These are phyloP conservation scores for Pelargonium fulgidum DNA, from an alignment of 441 rosid genomes.

Conservation along the genomic window DNA sequence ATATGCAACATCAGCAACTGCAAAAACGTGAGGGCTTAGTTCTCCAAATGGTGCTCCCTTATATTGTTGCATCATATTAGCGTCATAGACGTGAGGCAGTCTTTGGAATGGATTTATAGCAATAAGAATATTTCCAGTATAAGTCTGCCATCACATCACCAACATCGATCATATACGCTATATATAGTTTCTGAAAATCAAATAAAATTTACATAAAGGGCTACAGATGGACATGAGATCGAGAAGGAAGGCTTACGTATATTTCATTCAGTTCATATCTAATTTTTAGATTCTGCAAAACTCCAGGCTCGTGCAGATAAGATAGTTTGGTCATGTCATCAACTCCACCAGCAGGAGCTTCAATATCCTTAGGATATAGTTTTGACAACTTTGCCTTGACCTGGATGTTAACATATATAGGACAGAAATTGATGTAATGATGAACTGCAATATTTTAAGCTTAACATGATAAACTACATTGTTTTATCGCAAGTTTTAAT, in stretches of 20 bases:
- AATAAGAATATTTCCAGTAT: slow-evolving; percentile 83
- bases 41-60: slow-evolving; percentile 92
- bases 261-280: slow-evolving; percentile 96
- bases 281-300: slow-evolving; percentile 65
- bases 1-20: slow-evolving; percentile 89
- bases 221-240: not conserved
- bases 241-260: slow-evolving; percentile 47
- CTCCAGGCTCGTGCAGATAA: slow-evolving; percentile 96
- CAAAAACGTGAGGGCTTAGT: slow-evolving; percentile 76
- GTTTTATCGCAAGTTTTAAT: not conserved
- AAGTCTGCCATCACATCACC: slow-evolving; percentile 44
- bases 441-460: slow-evolving; percentile 8
- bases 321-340: slow-evolving; percentile 99
- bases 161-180: not conserved
- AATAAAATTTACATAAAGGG: not conserved
- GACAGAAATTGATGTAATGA: slow-evolving; percentile 9
- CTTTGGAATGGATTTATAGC: slow-evolving; percentile 92
- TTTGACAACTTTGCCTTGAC: slow-evolving; percentile 58
- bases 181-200: slow-evolving; percentile 2
- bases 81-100: slow-evolving; percentile 76
- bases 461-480: not conserved
- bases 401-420: slow-evolving; percentile 29
- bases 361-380: slow-evolving; percentile 80
- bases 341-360: slow-evolving; percentile 97
- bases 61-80: slow-evolving; percentile 91